Evolutionary conservation across 139 green algal genomes (phyloP).

Genomic region (Tetradesmus obliquus): DNA sequence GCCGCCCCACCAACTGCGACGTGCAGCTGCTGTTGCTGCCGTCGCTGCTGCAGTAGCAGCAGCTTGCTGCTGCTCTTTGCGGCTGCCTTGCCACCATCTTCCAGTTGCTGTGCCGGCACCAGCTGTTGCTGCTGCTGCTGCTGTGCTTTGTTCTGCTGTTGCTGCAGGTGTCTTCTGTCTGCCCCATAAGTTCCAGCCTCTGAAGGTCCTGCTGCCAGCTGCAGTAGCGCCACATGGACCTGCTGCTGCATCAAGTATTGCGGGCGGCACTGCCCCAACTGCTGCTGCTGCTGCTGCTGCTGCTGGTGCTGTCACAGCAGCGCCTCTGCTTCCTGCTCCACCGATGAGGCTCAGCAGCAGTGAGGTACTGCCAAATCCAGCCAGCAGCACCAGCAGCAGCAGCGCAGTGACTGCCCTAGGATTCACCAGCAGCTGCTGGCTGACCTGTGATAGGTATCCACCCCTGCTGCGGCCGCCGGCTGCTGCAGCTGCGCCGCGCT

Average conservation of each 20-base stretch:
- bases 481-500: neutral
- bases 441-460: neutral
- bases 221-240: too few relatives aligned
- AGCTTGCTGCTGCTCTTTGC: neutral
- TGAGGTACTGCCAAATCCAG: neutral
- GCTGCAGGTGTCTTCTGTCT: neutral
- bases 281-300: neutral
- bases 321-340: neutral
- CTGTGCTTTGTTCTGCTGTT: neutral
- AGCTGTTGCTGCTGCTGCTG: neutral
- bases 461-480: neutral
- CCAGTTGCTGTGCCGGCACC: neutral
- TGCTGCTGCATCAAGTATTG: neutral
- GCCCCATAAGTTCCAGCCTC: neutral
- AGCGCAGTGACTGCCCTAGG: neutral
- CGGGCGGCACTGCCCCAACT: neutral
- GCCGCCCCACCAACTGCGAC: neutral
- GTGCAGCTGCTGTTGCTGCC: neutral
- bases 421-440: neutral
- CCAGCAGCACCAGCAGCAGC: conserved; percentile 19
- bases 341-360: neutral
- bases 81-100: neutral
- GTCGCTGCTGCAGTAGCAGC: neutral
- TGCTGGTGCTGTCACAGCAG: neutral
- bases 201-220: neutral